These are phyloP conservation scores for Tagetes patula DNA, from an alignment of 129 eudicot genomes.

Conservation along the genomic window DNA sequence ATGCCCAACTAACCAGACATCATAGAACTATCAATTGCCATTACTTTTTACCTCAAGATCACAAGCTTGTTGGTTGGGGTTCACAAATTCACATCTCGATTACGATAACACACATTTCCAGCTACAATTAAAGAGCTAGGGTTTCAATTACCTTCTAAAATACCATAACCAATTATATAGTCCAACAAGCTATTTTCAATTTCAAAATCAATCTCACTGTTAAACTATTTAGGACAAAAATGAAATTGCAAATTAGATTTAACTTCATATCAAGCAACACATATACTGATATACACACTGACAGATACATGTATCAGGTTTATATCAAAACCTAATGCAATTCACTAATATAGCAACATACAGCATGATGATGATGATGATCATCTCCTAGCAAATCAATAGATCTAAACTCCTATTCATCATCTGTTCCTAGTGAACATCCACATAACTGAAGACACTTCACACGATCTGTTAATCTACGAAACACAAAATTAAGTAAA, in stretches of 20 bases:
- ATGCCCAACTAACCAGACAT: slow-evolving; percentile 7
- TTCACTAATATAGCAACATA: not conserved
- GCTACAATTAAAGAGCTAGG: not conserved
- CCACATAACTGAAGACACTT: slow-evolving; percentile 9
- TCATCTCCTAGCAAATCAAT: slow-evolving; percentile 2
- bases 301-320: not conserved
- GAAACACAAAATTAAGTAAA: slow-evolving; percentile 18
- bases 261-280: slow-evolving; percentile 9
- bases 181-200: slow-evolving; percentile 11
- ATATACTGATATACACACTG: not conserved
- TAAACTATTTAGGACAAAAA: not conserved
- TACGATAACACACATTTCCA: not conserved
- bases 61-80: slow-evolving; percentile 6
- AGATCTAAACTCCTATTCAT: slow-evolving; percentile 23
- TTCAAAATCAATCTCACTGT: not conserved
- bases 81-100: not conserved
- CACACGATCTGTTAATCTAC: slow-evolving; percentile 18
- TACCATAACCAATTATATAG: not conserved
- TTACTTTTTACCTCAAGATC: not conserved
- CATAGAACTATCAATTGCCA: slow-evolving; percentile 15
- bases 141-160: not conserved
- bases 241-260: not conserved
- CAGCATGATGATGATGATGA: not conserved
- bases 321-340: not conserved
- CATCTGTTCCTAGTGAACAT: not conserved